Percentiles rank a stretch among this genome's conserved stretches.
Evolutionary conservation across 768 basidiomycete genomes (phyloP).

Genomic region (Panaeolus cyanescens): DNA sequence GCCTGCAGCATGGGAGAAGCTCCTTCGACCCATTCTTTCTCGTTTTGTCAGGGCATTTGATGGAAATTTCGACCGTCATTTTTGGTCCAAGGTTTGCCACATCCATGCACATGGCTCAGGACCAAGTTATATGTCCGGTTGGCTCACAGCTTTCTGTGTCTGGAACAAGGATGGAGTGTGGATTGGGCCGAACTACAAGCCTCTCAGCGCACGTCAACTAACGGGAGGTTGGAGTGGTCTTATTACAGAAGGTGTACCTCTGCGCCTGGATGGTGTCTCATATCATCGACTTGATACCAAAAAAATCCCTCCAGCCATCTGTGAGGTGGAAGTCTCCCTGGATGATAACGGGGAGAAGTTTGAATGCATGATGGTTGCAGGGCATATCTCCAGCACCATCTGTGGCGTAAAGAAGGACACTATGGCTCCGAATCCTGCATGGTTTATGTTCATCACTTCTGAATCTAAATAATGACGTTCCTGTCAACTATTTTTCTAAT

Average conservation of each 20-base stretch:
- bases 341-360: constrained; percentile 8
- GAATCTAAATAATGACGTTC: no score
- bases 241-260: no score
- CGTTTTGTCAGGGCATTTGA: constrained; percentile 24
- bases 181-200: no score
- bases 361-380: constrained; percentile 19
- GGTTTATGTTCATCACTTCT: constrained; percentile 25
- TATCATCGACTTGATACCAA: constrained; percentile 4
- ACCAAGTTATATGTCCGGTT: constrained; percentile 26
- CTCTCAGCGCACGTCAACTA: no score
- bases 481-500: no score
- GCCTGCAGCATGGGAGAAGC: constrained; percentile 14
- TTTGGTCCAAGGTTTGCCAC: constrained; percentile 18
- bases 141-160: constrained; percentile 23
- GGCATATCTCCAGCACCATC: constrained; percentile 14
- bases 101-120: constrained; percentile 16
- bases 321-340: constrained; percentile 13
- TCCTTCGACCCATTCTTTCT: constrained; percentile 17
- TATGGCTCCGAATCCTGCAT: constrained; percentile 15
- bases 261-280: constrained; percentile 9
- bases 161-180: constrained; percentile 17
- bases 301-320: constrained; percentile 11
- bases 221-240: no score
- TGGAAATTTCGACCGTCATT: constrained; percentile 9
- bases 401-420: constrained; percentile 10